These are phyloP conservation scores for Eleusine indica DNA, from an alignment of 176 grass and related monocot species.

Conservation along the genomic window DNA sequence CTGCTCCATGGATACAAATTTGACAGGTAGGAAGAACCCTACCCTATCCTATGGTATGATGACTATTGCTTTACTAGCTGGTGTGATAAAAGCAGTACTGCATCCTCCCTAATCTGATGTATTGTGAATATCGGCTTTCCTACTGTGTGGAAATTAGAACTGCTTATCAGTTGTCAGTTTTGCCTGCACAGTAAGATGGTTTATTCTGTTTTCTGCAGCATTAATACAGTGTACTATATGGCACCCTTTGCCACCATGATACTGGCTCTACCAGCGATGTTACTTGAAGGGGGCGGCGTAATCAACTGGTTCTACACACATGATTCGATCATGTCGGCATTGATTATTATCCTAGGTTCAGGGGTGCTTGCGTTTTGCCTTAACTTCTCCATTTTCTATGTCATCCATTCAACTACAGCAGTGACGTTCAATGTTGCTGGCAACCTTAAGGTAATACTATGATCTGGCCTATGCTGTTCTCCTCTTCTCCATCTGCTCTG, in stretches of 20 bases:
- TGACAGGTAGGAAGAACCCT: constrained; percentile 69
- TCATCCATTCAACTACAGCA: constrained; percentile 95
- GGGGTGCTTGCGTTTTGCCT: constrained; percentile 93
- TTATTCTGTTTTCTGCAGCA: constrained; percentile 54
- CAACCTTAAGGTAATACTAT: constrained; percentile 78
- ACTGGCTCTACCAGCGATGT: constrained; percentile 74
- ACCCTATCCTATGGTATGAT: constrained; percentile 11
- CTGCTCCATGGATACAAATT: constrained; percentile 97
- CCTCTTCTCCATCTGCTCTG: background rate
- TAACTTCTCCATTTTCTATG: constrained; percentile 98
- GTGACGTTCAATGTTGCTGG: constrained; percentile 98
- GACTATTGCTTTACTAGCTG: constrained; percentile 9
- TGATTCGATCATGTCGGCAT: constrained; percentile 51
- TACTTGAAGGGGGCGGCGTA: constrained; percentile 81
- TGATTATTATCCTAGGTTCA: constrained; percentile 80
- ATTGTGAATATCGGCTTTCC: background rate
- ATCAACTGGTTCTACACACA: constrained; percentile 92
- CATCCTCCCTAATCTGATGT: background rate
- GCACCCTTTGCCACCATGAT: constrained; percentile 98
- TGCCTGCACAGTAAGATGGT: constrained; percentile 16
- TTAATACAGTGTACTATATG: constrained; percentile 99
- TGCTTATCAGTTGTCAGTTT: background rate
- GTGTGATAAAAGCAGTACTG: constrained; percentile 14
- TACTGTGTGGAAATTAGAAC: background rate
- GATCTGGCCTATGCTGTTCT: constrained; percentile 7